Percentiles rank a stretch among this genome's conserved stretches.
Evolutionary conservation across 805 yeast genomes (phyloP).

Genomic region (Saccharomycopsis fodiens): DNA sequence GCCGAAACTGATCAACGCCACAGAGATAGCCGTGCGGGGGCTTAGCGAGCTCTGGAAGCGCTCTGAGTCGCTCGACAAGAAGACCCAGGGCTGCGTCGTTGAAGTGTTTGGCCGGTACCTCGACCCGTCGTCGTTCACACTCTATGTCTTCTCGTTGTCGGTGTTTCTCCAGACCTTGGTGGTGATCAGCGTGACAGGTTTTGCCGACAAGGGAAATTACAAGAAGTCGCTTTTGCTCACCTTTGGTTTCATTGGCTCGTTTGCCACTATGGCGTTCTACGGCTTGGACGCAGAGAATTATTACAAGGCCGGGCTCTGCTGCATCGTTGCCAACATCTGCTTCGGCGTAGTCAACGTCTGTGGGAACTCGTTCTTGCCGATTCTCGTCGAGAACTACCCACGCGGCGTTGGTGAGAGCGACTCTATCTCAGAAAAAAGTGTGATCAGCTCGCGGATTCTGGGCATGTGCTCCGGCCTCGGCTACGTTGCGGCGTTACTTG

Average conservation of each 20-base stretch:
- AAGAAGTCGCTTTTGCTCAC: slow-evolving; percentile 47
- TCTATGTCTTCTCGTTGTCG: slow-evolving; percentile 66
- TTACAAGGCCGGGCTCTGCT: slow-evolving; percentile 36
- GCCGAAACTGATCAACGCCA: neutral
- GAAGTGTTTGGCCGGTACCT: slow-evolving; percentile 39
- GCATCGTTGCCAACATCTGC: slow-evolving; percentile 57
- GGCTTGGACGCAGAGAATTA: slow-evolving; percentile 25
- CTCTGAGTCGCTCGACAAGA: slow-evolving; percentile 9
- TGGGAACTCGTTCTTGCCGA: slow-evolving; percentile 67
- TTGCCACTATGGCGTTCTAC: slow-evolving; percentile 43
- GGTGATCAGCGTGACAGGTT: slow-evolving; percentile 68
- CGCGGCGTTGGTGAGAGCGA: slow-evolving; percentile 4
- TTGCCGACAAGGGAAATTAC: slow-evolving; percentile 56
- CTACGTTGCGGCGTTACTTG: slow-evolving; percentile 58
- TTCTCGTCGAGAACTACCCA: slow-evolving; percentile 41
- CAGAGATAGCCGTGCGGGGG: slow-evolving; percentile 15
- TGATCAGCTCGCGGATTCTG: slow-evolving; percentile 43
- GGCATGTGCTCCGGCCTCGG: slow-evolving; percentile 71
- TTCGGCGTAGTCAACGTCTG: slow-evolving; percentile 77
- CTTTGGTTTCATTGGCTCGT: slow-evolving; percentile 54
- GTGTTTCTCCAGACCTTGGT: slow-evolving; percentile 64
- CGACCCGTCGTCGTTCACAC: slow-evolving; percentile 67
- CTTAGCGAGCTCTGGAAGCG: slow-evolving; percentile 22
- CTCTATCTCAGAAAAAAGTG: slow-evolving; percentile 25
- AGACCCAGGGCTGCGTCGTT: slow-evolving; percentile 38